Percentiles rank a stretch among this genome's conserved stretches.
phyloP scores from a whole-genome alignment of 306 rosid species.

The Rubus parviflorus region DNA sequence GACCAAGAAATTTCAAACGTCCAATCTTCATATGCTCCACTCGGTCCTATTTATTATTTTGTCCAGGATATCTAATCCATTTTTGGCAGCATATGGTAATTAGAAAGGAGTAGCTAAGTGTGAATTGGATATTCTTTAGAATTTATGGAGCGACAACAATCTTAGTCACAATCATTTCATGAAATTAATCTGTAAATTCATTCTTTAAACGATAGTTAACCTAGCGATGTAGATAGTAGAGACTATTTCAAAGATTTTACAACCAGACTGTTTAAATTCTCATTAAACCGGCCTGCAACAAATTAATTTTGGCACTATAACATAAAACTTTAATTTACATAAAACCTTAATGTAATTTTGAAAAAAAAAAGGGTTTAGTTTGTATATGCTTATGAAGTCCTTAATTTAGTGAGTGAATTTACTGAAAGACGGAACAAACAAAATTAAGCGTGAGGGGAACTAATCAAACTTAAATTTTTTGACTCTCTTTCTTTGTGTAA shows the following conservation, averaged over 20 bases:
- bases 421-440: too few relatives aligned
- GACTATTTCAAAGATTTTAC: background rate
- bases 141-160: background rate
- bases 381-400: too few relatives aligned
- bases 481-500: too few relatives aligned
- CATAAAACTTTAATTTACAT: too few relatives aligned
- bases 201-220: background rate
- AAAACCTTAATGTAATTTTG: too few relatives aligned
- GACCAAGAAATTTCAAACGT: constrained; percentile 9
- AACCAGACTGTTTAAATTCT: background rate
- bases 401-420: too few relatives aligned
- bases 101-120: background rate
- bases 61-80: background rate
- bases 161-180: background rate
- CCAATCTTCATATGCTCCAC: background rate
- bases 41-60: background rate
- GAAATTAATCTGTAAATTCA: background rate
- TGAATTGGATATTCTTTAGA: background rate
- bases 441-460: too few relatives aligned
- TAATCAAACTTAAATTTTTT: too few relatives aligned
- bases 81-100: constrained; percentile 1
- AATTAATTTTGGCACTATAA: too few relatives aligned
- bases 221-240: background rate
- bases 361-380: too few relatives aligned
- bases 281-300: too few relatives aligned